A percentile compares a stretch with the other conserved stretches of the same genome.
These are phyloP conservation scores for Boletus speciosus DNA, from an alignment of 768 basidiomycete genomes.

Conservation along the genomic window DNA sequence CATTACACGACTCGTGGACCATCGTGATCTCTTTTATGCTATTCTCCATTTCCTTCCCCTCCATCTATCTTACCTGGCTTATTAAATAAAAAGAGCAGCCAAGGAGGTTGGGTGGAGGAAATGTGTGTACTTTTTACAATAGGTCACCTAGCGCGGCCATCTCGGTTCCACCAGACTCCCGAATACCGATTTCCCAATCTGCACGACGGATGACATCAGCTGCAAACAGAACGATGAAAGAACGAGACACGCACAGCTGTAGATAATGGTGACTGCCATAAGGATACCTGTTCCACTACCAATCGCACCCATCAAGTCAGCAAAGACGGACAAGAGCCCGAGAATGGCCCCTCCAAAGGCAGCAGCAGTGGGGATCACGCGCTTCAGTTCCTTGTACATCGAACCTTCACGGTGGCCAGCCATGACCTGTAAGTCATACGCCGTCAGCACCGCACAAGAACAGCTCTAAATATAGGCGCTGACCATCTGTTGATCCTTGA, in stretches of 20 bases:
- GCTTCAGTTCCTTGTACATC: slow-evolving; percentile 99
- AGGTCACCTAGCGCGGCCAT: slow-evolving; percentile 79
- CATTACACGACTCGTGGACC: background rate
- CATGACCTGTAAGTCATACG: slow-evolving; percentile 51
- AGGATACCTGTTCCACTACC: slow-evolving; percentile 95
- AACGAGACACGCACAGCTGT: slow-evolving; percentile 49
- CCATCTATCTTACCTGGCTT: slow-evolving; percentile 9
- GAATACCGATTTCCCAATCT: slow-evolving; percentile 93
- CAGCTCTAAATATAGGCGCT: background rate
- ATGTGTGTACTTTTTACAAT: slow-evolving; percentile 41
- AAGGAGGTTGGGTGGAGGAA: slow-evolving; percentile 1
- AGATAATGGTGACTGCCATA: slow-evolving; percentile 98
- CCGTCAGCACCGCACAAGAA: slow-evolving; percentile 1
- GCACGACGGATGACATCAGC: background rate
- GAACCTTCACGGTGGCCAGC: slow-evolving; percentile 92
- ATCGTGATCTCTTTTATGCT: background rate
- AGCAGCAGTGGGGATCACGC: slow-evolving; percentile 96
- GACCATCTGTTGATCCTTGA: slow-evolving; percentile 98
- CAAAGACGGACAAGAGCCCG: slow-evolving; percentile 83
- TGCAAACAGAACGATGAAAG: background rate
- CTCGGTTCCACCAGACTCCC: slow-evolving; percentile 80
- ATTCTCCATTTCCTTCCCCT: slow-evolving; percentile 1
- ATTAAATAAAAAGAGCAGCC: background rate
- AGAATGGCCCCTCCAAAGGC: slow-evolving; percentile 97
- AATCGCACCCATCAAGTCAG: slow-evolving; percentile 94